These are phyloP conservation scores for Benincasa hispida DNA, from an alignment of 306 rosid species.

Conservation along the genomic window DNA sequence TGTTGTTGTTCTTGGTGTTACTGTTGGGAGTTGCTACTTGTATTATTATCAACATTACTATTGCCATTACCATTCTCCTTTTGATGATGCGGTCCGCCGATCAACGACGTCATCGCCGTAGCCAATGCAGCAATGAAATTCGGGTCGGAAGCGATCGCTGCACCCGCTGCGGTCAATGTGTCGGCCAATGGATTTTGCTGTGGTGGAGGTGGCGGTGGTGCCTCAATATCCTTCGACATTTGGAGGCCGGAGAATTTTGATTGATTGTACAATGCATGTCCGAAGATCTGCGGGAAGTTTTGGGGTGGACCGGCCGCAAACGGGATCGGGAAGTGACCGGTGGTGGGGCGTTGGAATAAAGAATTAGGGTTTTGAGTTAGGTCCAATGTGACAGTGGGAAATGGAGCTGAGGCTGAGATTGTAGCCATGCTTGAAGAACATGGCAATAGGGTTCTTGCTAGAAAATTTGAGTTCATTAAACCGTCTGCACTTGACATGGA, in stretches of 20 bases:
- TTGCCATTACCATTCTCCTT: slow-evolving; percentile 11
- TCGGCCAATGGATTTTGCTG: not conserved
- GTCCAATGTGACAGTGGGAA: slow-evolving; percentile 82
- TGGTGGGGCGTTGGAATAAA: slow-evolving; percentile 21
- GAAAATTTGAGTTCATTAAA: slow-evolving; percentile 40
- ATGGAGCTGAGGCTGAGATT: slow-evolving; percentile 80
- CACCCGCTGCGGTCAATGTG: not conserved
- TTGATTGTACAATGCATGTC: slow-evolving; percentile 43
- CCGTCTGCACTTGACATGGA: slow-evolving; percentile 64
- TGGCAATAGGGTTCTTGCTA: slow-evolving; percentile 44
- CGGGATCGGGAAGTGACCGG: slow-evolving; percentile 30
- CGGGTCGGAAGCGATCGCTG: slow-evolving; percentile 47
- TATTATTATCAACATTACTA: slow-evolving; percentile 7
- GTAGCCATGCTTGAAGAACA: slow-evolving; percentile 71
- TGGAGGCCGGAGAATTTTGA: slow-evolving; percentile 62
- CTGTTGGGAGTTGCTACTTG: slow-evolving; percentile 1
- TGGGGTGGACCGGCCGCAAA: slow-evolving; percentile 22
- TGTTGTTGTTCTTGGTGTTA: slow-evolving; percentile 9
- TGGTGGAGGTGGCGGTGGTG: not conserved
- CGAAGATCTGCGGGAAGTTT: slow-evolving; percentile 39
- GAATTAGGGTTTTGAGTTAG: slow-evolving; percentile 48
- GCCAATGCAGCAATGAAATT: slow-evolving; percentile 56
- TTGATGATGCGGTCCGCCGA: slow-evolving; percentile 30
- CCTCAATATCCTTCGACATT: slow-evolving; percentile 28
- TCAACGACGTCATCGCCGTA: slow-evolving; percentile 49